A percentile compares a stretch with the other conserved stretches of the same genome.
Evolutionary conservation across 768 basidiomycete genomes (phyloP).

Genomic region (Sporobolomyces phaffii): DNA sequence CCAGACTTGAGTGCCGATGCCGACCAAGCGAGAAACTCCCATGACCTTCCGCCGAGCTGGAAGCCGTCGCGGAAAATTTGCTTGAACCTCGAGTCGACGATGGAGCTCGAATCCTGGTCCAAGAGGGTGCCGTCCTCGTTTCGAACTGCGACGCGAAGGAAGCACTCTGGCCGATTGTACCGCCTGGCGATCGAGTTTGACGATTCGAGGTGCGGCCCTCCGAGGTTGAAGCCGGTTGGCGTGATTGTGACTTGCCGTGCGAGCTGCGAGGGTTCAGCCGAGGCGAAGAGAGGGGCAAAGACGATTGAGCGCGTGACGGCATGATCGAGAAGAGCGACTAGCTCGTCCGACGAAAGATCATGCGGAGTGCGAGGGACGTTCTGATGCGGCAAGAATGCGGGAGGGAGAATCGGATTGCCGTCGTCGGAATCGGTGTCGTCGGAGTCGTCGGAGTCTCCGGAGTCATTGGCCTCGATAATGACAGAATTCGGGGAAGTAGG

Average conservation of each 20-base stretch:
- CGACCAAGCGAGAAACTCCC: constrained; percentile 19
- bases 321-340: neutral
- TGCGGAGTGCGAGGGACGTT: neutral
- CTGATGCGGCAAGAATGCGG: neutral
- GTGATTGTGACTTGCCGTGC: constrained; percentile 17
- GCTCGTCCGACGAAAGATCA: neutral
- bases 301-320: neutral
- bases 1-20: constrained; percentile 9
- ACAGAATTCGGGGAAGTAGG: no score
- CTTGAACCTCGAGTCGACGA: neutral
- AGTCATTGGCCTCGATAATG: no score
- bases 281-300: neutral
- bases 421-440: neutral
- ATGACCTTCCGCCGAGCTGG: constrained; percentile 8
- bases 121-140: constrained; percentile 14
- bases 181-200: constrained; percentile 9
- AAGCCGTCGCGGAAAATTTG: constrained; percentile 9
- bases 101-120: neutral
- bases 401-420: neutral
- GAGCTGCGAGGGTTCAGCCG: neutral
- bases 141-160: constrained; percentile 20
- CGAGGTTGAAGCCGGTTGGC: neutral
- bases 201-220: constrained; percentile 8
- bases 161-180: neutral
- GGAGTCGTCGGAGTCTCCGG: no score